phyloP scores from a whole-genome alignment of 768 basidiomycete genomes.

The Harrya chromipes region DNA sequence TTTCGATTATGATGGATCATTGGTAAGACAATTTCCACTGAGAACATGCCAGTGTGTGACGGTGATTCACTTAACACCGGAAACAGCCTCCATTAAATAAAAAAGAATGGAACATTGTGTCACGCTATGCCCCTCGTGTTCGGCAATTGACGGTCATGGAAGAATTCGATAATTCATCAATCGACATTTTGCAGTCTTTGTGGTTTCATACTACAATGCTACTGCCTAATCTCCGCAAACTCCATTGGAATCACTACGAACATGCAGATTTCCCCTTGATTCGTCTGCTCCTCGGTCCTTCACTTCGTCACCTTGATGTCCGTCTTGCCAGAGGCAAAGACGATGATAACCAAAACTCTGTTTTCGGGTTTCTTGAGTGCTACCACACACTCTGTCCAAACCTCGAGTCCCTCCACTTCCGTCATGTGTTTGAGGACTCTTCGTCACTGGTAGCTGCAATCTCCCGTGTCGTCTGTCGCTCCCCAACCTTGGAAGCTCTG shows the following conservation, averaged over 20 bases:
- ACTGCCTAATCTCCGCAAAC: conserved; percentile 9
- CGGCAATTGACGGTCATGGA: background rate
- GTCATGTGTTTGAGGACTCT: too few species aligned
- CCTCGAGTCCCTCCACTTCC: conserved; percentile 4
- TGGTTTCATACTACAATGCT: conserved; percentile 1
- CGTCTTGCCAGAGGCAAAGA: background rate
- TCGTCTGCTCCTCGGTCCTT: background rate
- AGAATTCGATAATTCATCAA: background rate
- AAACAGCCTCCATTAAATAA: conserved; percentile 5
- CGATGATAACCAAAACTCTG: background rate
- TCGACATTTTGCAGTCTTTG: conserved; percentile 3
- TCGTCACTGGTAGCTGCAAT: background rate
- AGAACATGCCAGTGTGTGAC: background rate
- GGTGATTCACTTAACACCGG: background rate
- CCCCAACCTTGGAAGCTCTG: background rate
- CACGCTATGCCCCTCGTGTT: conserved; percentile 7
- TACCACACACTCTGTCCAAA: conserved; percentile 6
- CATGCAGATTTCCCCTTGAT: background rate
- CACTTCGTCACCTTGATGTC: too few species aligned
- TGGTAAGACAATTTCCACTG: background rate
- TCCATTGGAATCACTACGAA: background rate
- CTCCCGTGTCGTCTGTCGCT: conserved; percentile 5
- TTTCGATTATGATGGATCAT: background rate
- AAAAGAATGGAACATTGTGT: conserved; percentile 1
- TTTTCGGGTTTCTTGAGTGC: conserved; percentile 4